A percentile compares a stretch with the other conserved stretches of the same genome.
Conservation (phyloP, 306 rosid species). For the Erythrophleum fordii region DNA sequence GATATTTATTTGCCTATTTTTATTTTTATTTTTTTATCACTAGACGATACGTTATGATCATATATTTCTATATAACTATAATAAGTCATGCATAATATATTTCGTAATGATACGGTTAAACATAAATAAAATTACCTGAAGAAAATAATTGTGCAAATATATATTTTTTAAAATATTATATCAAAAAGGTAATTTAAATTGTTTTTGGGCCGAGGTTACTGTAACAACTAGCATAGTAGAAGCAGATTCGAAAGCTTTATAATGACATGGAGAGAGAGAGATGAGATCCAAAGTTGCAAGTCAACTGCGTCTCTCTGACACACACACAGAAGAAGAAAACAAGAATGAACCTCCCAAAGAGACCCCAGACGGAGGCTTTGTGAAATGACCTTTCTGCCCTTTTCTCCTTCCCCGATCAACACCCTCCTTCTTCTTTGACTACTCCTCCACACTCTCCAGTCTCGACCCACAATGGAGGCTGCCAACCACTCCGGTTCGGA, state of each 20-base stretch:
- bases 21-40: too few relatives aligned
- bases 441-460: background rate
- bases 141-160: too few relatives aligned
- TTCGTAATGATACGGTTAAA: too few relatives aligned
- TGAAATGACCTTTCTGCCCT: slow-evolving; percentile 64
- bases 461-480: slow-evolving; percentile 50
- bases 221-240: slow-evolving; percentile 8
- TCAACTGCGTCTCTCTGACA: slow-evolving; percentile 54
- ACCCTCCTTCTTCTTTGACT: slow-evolving; percentile 13
- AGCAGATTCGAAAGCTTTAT: slow-evolving; percentile 43
- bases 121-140: too few relatives aligned
- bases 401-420: background rate
- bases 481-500: slow-evolving; percentile 34
- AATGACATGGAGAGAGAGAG: slow-evolving; percentile 39
- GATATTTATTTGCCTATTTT: too few relatives aligned
- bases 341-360: background rate
- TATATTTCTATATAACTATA: too few relatives aligned
- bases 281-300: slow-evolving; percentile 53
- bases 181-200: too few relatives aligned
- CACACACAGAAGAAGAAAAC: slow-evolving; percentile 11
- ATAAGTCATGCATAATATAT: too few relatives aligned
- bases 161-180: too few relatives aligned
- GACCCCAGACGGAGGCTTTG: background rate
- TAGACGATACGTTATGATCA: too few relatives aligned
- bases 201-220: too few relatives aligned